Conservation (phyloP, 2,329 filamentous ascomycete species). For the Mycosphaerella arachidis region DNA sequence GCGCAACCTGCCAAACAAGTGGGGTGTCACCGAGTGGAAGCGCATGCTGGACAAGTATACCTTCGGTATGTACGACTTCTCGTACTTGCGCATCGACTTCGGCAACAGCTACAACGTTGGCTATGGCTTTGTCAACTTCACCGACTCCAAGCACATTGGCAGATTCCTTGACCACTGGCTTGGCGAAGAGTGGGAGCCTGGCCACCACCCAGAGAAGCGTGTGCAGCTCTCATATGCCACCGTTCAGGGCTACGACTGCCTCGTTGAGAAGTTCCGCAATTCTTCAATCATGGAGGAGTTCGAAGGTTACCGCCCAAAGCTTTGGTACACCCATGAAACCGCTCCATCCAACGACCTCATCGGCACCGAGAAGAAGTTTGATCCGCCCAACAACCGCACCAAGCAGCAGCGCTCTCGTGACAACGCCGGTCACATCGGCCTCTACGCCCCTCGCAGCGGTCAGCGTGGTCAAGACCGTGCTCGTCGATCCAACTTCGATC, state of each 20-base stretch:
- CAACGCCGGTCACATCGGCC: conserved; percentile 79
- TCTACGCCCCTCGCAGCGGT: conserved; percentile 75
- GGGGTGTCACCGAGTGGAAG: conserved; percentile 65
- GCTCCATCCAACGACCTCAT: conserved; percentile 41
- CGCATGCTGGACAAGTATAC: conserved; percentile 72
- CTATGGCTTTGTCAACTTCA: conserved; percentile 96
- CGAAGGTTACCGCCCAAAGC: conserved; percentile 77
- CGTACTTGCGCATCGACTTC: conserved; percentile 80
- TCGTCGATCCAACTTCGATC: conserved; percentile 73
- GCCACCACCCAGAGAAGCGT: conserved; percentile 58
- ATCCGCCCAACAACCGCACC: conserved; percentile 73
- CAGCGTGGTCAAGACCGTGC: conserved; percentile 66
- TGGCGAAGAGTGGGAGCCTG: conserved; percentile 60
- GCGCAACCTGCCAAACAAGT: conserved; percentile 88
- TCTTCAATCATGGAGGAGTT: conserved; percentile 91
- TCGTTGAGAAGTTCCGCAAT: conserved; percentile 94
- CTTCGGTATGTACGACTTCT: conserved; percentile 83
- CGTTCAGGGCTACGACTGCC: conserved; percentile 85
- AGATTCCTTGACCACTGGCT: conserved; percentile 55
- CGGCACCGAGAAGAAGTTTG: conserved; percentile 71
- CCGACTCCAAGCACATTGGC: conserved; percentile 70
- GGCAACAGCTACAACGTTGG: conserved; percentile 62
- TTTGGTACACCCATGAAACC: conserved; percentile 53
- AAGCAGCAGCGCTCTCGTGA: conserved; percentile 86
- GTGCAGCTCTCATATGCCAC: conserved; percentile 95